Base-by-base conservation (phyloP, 176 grass and related monocot species). In the Juncus effusus region DNA sequence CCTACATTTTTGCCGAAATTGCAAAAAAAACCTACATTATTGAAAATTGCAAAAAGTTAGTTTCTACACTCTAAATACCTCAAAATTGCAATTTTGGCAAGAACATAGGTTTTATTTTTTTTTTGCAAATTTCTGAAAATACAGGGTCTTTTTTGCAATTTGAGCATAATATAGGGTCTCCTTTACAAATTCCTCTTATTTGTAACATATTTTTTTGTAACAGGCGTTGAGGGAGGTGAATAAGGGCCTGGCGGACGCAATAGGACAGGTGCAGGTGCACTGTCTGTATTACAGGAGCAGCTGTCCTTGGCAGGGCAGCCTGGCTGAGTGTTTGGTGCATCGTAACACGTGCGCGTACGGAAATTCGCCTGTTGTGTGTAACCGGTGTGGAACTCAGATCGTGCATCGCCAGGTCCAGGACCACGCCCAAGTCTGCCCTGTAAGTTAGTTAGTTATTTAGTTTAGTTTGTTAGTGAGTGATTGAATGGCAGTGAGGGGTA, bases 381-480 rank as follows among this genome's bases (percentile, higher is more conserved):
- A 99, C 74, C 78, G 85, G 14, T 99, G 95, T 69, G 83, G 73
- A 67, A 76, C 73, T 63, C 89, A 99, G 63, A 99, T 99, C 80
- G 75, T 99, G 68, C 89, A 99, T 69, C 80, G 83, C 36, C 94
- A 99, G 86, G 94, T 99, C 61, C 89, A 87, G 83, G 94, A 99
- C 60, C 94, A 93, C 84, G 89, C 94, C 64, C 89, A 99, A 69
- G 67, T 89, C 42, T 99, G 94, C 54, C 83, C 83, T 76, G 94
- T 99, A 84, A 80, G 88, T 89, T 16, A 42, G 42, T 15, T 63
- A 37, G 88, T 89, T 16, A 42, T 42, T 15, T 63, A 37, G 16
- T 3, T 7, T 13, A 37, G 44, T 6, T 37, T 53, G 45, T 67
- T 36, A 35, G 36, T 13, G 51, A 68, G 51, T n/a, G 28, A 40